Evolutionary conservation across 768 basidiomycete genomes (phyloP), one percentile per base, ranked within the genome.

Genomic region (Tulasnella sp.): DNA sequence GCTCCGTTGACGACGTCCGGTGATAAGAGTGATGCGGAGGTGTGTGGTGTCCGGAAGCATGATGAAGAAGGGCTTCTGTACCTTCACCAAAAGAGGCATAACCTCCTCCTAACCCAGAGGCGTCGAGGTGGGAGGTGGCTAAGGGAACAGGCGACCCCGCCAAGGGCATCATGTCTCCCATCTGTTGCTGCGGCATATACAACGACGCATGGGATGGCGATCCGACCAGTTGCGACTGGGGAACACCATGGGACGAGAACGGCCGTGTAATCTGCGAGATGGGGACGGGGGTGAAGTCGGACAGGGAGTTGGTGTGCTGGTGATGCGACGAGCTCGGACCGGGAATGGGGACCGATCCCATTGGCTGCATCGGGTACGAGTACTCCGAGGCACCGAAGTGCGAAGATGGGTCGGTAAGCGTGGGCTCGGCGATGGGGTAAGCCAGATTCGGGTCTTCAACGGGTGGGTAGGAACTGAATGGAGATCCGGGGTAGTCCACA

Each of bases 191-290:
- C 9, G 39, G 40, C 37, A 41, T 44, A 22, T 44, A 68, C 37
- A 68, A 34, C 12, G 32, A 17, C 67, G 40, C 41, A 40, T 41
- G 67, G 26, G 37, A 44, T 40, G 63, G 63, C 8, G 63, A 36
- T 4, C 63, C 63, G 47, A 11, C 12, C 14, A 68, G 37, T 44
- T 41, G 17, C 14, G 67, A 44, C 41, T 41, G 67, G 36, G 35
- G 69, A 34, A 52, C 59, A 12, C 69, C 69, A 40, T 71, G 42
- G 69, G 44, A 32, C 22, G 69, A 59, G 40, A 37, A 71, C 3
- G 69, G 69, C 6, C 69, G 75, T 16, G 73, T 29, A 17, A 66
- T 66, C 19, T 75, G 75, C 19, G 75, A 74, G 44, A 75, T 75
- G 26, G 75, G 75, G 26, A 75, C 75, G 26, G 44, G 17, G 69